Percentiles rank a stretch among this genome's conserved stretches.
Evolutionary conservation across 345 rosid species (phyloP).

Genomic region (Eucalyptus regnans): DNA sequence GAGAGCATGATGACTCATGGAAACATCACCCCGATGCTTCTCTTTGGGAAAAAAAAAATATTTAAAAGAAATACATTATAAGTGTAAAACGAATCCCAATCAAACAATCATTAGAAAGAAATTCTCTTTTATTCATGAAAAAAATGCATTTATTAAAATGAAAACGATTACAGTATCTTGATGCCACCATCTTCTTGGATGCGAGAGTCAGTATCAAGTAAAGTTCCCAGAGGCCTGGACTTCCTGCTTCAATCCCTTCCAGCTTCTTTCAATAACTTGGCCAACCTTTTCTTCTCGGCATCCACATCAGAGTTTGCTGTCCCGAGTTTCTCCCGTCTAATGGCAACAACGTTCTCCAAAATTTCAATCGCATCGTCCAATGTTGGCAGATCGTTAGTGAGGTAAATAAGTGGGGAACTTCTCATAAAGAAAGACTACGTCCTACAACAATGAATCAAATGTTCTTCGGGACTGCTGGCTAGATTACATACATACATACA

Average conservation of each 20-base stretch:
- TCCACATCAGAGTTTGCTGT: slow-evolving; percentile 24
- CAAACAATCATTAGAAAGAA: too few species aligned
- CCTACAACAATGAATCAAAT: neutral
- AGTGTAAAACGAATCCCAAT: too few species aligned
- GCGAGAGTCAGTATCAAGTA: neutral
- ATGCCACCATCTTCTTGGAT: neutral
- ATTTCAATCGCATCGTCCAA: slow-evolving; percentile 22
- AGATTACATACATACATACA: neutral
- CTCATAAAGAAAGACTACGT: neutral
- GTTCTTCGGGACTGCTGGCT: neutral
- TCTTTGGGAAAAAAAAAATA: too few species aligned
- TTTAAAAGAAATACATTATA: too few species aligned
- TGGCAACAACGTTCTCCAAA: slow-evolving; percentile 11
- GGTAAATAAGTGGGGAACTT: neutral
- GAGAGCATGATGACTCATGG: too few species aligned
- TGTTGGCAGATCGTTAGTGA: neutral
- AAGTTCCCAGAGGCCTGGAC: slow-evolving; percentile 3
- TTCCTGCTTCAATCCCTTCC: slow-evolving; percentile 13
- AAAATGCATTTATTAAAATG: too few species aligned
- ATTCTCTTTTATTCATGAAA: too few species aligned
- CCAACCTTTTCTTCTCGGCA: slow-evolving; percentile 19
- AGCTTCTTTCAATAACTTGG: slow-evolving; percentile 23
- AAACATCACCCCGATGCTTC: too few species aligned
- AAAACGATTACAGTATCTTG: neutral
- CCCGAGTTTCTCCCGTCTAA: slow-evolving; percentile 25